These are phyloP conservation scores for Lactifluus echinatus DNA, from an alignment of 768 basidiomycete species.

Conservation along the genomic window DNA sequence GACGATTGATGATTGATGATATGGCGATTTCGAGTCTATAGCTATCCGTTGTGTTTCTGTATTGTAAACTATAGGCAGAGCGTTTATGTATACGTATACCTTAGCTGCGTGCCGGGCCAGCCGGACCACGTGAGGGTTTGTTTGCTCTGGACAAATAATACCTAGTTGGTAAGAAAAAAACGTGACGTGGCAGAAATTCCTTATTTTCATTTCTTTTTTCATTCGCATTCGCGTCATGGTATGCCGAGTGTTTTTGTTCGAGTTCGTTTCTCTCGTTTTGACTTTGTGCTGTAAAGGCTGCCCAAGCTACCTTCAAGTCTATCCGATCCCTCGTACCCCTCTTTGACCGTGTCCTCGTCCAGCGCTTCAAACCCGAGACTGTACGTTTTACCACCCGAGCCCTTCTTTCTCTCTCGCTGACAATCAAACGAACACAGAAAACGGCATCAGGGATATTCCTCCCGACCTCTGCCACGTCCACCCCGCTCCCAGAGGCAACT, in stretches of 20 bases:
- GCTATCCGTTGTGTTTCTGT: background rate
- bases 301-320: conserved; percentile 90
- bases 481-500: conserved; percentile 91
- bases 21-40: background rate
- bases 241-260: background rate
- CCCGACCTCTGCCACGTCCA: conserved; percentile 78
- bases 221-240: background rate
- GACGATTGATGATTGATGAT: conserved; percentile 1
- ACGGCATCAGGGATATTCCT: conserved; percentile 95
- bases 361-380: conserved; percentile 93
- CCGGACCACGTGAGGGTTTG: background rate
- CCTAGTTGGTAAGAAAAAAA: background rate
- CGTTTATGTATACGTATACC: background rate
- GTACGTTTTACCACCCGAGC: conserved; percentile 40
- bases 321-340: conserved; percentile 88
- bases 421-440: conserved; percentile 51
- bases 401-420: background rate
- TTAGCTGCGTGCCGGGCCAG: too few species aligned
- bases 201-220: background rate
- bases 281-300: conserved; percentile 30
- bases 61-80: background rate
- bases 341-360: conserved; percentile 93
- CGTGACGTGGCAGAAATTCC: background rate
- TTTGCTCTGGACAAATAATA: conserved; percentile 5
- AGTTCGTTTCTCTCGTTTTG: background rate